Evolutionary conservation across 176 grass and related monocot genomes (phyloP).

Genomic region (Carex myosuroides): DNA sequence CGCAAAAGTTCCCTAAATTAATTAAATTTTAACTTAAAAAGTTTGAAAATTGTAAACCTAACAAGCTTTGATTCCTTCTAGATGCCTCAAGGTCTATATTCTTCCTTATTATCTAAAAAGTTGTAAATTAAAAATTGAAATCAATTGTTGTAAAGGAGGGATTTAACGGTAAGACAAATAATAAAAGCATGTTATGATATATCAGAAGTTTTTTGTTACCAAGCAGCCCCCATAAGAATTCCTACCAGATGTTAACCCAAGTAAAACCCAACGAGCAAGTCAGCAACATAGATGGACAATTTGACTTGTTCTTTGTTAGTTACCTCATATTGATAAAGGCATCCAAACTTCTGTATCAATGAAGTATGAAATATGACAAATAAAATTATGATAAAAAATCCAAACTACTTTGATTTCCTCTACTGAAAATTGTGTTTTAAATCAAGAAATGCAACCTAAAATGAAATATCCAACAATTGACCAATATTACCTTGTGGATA

Average conservation of each 20-base stretch:
- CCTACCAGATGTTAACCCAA: background rate
- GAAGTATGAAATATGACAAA: background rate
- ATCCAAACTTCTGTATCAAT: background rate
- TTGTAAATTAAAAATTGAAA: constrained; percentile 20
- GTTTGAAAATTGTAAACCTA: constrained; percentile 30
- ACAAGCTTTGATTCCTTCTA: constrained; percentile 18
- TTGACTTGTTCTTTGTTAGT: too few species aligned
- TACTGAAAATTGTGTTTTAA: background rate
- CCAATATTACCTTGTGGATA: background rate
- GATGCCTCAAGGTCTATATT: constrained; percentile 67
- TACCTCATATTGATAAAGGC: background rate
- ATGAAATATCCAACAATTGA: background rate
- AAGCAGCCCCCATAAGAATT: background rate
- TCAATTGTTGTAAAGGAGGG: background rate
- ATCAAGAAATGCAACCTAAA: background rate
- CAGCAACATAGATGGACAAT: background rate
- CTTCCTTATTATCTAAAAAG: constrained; percentile 76
- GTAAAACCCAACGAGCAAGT: background rate
- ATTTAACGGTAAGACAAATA: background rate
- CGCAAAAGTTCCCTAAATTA: background rate
- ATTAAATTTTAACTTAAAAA: background rate
- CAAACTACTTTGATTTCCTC: background rate
- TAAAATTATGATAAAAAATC: background rate
- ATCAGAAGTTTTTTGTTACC: background rate
- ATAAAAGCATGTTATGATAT: background rate